Evolutionary conservation across 2,329 filamentous ascomycete species (phyloP).

Genomic region (Pestalotiopsis sp.): DNA sequence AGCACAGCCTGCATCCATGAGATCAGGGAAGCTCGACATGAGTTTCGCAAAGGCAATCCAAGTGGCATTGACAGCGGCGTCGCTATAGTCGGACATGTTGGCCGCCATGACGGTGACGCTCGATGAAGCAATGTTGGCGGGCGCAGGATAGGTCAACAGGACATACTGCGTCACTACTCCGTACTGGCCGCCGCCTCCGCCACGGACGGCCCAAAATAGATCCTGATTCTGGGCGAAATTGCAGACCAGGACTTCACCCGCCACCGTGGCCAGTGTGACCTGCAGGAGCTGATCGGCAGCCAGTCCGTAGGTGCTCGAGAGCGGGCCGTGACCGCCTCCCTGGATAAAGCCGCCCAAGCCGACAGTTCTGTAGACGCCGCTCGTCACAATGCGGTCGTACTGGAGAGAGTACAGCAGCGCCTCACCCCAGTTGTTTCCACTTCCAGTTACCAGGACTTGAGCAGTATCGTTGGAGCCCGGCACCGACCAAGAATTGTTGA

Average conservation of each 20-base stretch:
- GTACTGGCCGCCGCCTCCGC: conserved; percentile 61
- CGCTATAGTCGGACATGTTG: background rate
- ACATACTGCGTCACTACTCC: conserved; percentile 50
- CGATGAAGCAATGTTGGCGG: background rate
- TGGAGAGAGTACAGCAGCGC: conserved; percentile 15
- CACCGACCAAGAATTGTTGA: conserved; percentile 22
- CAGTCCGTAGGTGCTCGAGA: conserved; percentile 55
- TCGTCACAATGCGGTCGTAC: background rate
- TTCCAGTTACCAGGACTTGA: conserved; percentile 18
- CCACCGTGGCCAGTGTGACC: conserved; percentile 55
- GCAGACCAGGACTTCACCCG: conserved; percentile 47
- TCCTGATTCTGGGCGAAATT: conserved; percentile 49
- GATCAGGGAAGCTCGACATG: background rate
- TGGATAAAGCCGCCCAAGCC: conserved; percentile 4
- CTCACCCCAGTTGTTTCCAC: conserved; percentile 19
- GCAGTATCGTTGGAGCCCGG: conserved; percentile 16
- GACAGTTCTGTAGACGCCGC: background rate
- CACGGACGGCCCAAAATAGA: conserved; percentile 63
- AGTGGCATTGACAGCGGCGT: background rate
- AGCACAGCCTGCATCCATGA: background rate
- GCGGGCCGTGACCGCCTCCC: conserved; percentile 57
- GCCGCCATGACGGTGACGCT: background rate
- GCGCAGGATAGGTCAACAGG: background rate
- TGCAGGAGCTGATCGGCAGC: conserved; percentile 59
- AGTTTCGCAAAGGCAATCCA: background rate